phyloP scores from a whole-genome alignment of 1,284 basidiomycete species.

The Moesziomyces aphidis region DNA sequence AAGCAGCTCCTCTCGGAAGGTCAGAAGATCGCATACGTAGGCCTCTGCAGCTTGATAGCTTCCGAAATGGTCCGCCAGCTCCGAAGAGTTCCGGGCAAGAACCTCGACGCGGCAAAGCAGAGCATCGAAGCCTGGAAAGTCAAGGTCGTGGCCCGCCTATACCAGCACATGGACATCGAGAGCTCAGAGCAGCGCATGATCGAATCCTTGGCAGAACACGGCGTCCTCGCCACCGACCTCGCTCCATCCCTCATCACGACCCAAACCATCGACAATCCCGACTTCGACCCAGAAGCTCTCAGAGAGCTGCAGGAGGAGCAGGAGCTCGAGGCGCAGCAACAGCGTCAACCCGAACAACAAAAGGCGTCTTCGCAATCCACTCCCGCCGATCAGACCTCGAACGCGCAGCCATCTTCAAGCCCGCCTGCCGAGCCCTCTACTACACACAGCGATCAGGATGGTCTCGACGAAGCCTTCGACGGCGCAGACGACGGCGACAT shows the following conservation, averaged over 20 bases:
- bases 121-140: conserved; percentile 62
- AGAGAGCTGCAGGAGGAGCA: conserved; percentile 37
- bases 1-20: conserved; percentile 64
- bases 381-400: not conserved
- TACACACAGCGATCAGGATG: not conserved
- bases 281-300: conserved; percentile 60
- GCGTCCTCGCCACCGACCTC: conserved; percentile 63
- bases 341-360: conserved; percentile 2
- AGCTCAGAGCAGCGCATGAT: conserved; percentile 65
- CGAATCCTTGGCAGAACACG: conserved; percentile 64
- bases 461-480: not conserved
- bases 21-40: conserved; percentile 67
- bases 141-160: conserved; percentile 65
- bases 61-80: conserved; percentile 56
- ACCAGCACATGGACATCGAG: conserved; percentile 67
- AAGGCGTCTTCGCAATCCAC: not conserved
- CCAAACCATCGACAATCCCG: conserved; percentile 64
- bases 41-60: conserved; percentile 62
- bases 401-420: too few species aligned
- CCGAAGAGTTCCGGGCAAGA: conserved; percentile 52
- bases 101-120: conserved; percentile 40
- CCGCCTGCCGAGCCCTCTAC: not conserved
- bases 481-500: not conserved
- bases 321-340: conserved; percentile 13
- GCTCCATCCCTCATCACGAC: conserved; percentile 64